phyloP scores from a whole-genome alignment of 257 asterid species.

The Gentiana dahurica region DNA sequence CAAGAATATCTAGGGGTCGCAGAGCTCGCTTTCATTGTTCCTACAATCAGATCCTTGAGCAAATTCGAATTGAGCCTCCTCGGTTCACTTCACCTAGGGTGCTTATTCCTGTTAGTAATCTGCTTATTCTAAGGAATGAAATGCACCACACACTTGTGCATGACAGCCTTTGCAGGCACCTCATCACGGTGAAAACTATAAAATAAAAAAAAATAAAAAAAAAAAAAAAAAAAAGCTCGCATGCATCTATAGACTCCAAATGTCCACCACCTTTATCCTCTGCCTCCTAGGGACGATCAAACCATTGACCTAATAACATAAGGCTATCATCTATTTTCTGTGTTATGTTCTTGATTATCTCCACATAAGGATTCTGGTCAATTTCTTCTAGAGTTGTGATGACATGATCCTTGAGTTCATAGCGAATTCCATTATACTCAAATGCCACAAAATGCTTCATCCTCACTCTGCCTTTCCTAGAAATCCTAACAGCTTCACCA shows the following conservation, averaged over 20 bases:
- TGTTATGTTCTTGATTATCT: constrained; percentile 79
- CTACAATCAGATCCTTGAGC: too few species aligned
- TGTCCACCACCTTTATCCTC: constrained; percentile 52
- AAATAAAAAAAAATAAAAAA: constrained; percentile 16
- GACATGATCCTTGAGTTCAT: constrained; percentile 79
- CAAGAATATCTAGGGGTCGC: too few species aligned
- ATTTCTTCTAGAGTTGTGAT: constrained; percentile 58
- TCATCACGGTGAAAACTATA: constrained; percentile 81
- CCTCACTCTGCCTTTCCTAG: constrained; percentile 54
- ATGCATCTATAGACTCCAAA: constrained; percentile 53
- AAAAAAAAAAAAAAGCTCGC: constrained; percentile 39
- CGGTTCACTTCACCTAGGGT: too few species aligned
- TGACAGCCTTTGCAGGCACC: constrained; percentile 79
- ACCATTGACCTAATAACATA: constrained; percentile 87
- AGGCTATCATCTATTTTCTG: constrained; percentile 30
- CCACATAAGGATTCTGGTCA: constrained; percentile 73
- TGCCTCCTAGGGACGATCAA: constrained; percentile 92
- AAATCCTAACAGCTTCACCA: constrained; percentile 53
- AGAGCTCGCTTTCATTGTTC: too few species aligned
- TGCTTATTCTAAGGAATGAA: constrained; percentile 70
- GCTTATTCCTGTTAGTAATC: constrained; percentile 60
- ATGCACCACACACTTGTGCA: constrained; percentile 87
- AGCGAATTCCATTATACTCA: constrained; percentile 64
- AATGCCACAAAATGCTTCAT: constrained; percentile 37
- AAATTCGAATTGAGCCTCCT: too few species aligned